Conservation (phyloP, 768 basidiomycete species). For the Podaxis sp. region DNA sequence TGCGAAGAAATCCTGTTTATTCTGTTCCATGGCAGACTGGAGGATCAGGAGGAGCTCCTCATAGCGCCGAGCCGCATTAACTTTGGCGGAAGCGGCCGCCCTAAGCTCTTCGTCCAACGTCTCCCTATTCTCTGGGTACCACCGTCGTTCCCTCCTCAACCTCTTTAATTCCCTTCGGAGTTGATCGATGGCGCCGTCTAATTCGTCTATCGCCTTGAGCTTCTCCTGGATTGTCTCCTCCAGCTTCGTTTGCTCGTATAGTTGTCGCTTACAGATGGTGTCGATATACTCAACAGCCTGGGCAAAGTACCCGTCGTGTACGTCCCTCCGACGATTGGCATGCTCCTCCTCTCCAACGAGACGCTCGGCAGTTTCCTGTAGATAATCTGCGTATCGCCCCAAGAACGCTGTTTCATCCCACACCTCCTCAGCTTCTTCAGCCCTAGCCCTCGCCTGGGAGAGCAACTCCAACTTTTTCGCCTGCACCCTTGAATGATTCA, state of each 20-base stretch:
- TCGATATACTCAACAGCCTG: not conserved
- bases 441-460: not conserved
- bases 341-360: not conserved
- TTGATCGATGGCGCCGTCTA: not conserved
- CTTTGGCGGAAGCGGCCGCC: not conserved
- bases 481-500: not conserved
- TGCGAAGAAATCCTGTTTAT: not conserved
- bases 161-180: not conserved
- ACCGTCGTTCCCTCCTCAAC: not conserved
- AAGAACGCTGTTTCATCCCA: not conserved
- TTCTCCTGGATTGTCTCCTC: not conserved
- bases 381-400: not conserved
- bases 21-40: not conserved
- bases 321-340: not conserved
- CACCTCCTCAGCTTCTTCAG: not conserved
- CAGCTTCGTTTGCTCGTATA: not conserved
- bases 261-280: not conserved
- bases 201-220: not conserved
- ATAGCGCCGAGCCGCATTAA: not conserved
- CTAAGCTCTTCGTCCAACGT: not conserved
- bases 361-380: not conserved
- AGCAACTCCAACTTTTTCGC: not conserved
- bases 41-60: not conserved
- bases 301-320: not conserved
- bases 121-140: not conserved